Conservation (phyloP, 2,329 filamentous ascomycete genomes). For the Onygenales sp. region DNA sequence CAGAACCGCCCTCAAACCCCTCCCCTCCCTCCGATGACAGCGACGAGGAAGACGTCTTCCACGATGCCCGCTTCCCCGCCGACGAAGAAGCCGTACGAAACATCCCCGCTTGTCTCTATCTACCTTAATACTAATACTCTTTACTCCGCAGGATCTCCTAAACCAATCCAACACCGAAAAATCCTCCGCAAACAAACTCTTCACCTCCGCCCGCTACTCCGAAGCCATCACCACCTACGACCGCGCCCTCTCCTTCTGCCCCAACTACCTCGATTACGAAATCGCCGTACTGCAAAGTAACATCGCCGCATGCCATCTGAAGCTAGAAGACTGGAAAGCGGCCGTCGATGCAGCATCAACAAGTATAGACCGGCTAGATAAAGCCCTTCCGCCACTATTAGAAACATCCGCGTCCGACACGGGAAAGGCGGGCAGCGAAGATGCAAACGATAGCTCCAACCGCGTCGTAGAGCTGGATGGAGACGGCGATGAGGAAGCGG, state of each 20-base stretch:
- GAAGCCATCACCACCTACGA: conserved; percentile 77
- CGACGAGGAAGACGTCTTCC: conserved; percentile 28
- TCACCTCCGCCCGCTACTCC: conserved; percentile 60
- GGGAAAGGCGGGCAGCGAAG: conserved; percentile 14
- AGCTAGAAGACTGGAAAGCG: conserved; percentile 75
- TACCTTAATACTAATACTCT: conserved; percentile 1
- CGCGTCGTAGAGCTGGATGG: conserved; percentile 40
- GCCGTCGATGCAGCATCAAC: conserved; percentile 64
- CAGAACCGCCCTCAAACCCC: not conserved
- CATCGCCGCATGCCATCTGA: conserved; percentile 79
- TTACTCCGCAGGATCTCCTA: conserved; percentile 50
- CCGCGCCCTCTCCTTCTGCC: conserved; percentile 66
- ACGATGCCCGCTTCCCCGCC: conserved; percentile 35
- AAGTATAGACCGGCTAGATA: conserved; percentile 63
- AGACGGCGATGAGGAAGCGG: conserved; percentile 28
- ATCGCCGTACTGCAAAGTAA: conserved; percentile 81
- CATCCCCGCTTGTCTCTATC: not conserved
- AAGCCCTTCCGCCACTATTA: conserved; percentile 40
- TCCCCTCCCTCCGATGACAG: conserved; percentile 22
- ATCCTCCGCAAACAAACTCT: conserved; percentile 67
- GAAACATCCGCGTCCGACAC: conserved; percentile 14
- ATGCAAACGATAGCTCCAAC: conserved; percentile 15
- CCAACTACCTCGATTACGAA: conserved; percentile 79
- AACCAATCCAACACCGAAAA: conserved; percentile 65
- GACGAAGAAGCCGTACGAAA: conserved; percentile 38